phyloP scores from a whole-genome alignment of 129 eudicot species.

The Flaveria bidentis region DNA sequence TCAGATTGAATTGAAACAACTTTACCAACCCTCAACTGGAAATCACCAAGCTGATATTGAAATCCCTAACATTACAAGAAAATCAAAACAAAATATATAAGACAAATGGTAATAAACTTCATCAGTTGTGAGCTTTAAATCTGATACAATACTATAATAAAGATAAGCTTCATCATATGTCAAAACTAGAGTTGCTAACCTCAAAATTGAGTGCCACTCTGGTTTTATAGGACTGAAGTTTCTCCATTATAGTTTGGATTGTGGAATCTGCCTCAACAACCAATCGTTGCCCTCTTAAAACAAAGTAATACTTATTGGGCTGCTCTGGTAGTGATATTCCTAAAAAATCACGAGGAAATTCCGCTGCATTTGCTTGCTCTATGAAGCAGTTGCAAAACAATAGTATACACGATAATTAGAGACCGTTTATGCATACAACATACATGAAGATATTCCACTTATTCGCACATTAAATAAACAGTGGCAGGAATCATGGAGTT shows the following conservation, averaged over 20 bases:
- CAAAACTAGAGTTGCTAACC: constrained; percentile 38
- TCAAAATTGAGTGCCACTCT: constrained; percentile 85
- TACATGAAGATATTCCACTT: neutral
- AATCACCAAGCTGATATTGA: constrained; percentile 96
- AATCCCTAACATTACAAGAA: constrained; percentile 51
- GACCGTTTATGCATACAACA: neutral
- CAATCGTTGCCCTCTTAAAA: constrained; percentile 67
- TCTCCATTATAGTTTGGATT: constrained; percentile 89
- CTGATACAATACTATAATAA: no score
- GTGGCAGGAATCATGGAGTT: neutral
- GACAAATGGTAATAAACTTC: neutral
- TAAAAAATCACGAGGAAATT: constrained; percentile 83
- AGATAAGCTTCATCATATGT: neutral
- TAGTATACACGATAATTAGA: neutral
- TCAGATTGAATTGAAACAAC: constrained; percentile 75
- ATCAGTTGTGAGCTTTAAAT: neutral
- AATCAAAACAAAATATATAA: neutral
- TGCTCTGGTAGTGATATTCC: constrained; percentile 84
- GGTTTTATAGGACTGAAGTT: constrained; percentile 80
- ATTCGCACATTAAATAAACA: neutral
- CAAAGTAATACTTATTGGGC: constrained; percentile 79
- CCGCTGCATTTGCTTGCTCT: constrained; percentile 68
- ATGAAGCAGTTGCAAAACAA: neutral
- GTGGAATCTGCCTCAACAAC: constrained; percentile 80
- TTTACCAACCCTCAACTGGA: constrained; percentile 88